A percentile compares a stretch with the other conserved stretches of the same genome.
phyloP scores from a whole-genome alignment of 345 rosid species.

The Acer negundo region DNA sequence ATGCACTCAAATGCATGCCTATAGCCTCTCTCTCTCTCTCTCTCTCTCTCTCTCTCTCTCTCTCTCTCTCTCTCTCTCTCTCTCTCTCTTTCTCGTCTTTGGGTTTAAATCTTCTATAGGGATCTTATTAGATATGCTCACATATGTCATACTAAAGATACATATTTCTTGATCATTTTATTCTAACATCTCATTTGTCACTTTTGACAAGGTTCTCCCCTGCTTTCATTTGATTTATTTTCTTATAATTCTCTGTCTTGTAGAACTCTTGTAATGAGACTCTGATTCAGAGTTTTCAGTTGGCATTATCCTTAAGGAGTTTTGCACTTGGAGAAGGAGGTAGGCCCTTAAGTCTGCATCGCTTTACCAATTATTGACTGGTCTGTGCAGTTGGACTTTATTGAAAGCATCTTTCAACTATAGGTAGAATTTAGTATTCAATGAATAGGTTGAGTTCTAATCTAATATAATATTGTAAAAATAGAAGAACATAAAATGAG shows the following conservation, averaged over 20 bases:
- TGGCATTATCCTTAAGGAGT: slow-evolving; percentile 64
- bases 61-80: too few relatives aligned
- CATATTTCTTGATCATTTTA: neutral
- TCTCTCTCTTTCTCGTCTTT: neutral
- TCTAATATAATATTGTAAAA: neutral
- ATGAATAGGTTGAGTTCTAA: neutral
- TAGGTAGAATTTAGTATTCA: neutral
- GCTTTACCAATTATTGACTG: neutral
- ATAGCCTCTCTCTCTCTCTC: neutral
- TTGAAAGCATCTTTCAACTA: neutral
- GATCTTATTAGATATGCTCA: neutral
- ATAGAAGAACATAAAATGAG: neutral
- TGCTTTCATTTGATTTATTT: neutral
- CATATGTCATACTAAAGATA: too few relatives aligned
- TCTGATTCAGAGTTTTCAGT: slow-evolving; percentile 62
- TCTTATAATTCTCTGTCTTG: slow-evolving; percentile 21
- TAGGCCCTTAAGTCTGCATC: slow-evolving; percentile 4
- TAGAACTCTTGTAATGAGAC: slow-evolving; percentile 61
- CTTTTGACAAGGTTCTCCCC: neutral
- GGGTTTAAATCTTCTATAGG: neutral
- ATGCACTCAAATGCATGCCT: neutral
- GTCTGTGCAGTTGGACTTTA: neutral
- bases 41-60: too few relatives aligned
- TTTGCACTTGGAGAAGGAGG: slow-evolving; percentile 52
- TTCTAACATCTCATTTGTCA: neutral